These are phyloP conservation scores for Colletotrichum destructivum DNA, from an alignment of 2,329 filamentous ascomycete species.

Conservation along the genomic window DNA sequence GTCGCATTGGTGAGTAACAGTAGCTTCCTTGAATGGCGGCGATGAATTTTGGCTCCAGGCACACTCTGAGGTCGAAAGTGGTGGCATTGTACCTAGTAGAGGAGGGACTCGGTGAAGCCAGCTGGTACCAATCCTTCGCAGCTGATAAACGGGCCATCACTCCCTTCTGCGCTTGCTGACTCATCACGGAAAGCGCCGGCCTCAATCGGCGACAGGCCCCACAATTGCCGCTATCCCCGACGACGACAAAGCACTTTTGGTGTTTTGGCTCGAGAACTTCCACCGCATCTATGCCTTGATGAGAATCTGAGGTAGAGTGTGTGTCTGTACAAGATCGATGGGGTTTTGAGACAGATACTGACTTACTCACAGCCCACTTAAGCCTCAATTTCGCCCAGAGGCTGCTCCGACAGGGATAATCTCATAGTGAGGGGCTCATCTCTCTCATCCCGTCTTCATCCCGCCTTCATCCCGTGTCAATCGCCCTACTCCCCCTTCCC, in stretches of 20 bases:
- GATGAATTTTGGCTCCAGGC: background rate
- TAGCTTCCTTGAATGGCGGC: no score
- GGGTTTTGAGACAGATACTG: background rate
- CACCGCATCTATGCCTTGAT: slow-evolving; percentile 1
- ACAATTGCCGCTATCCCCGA: slow-evolving; percentile 24
- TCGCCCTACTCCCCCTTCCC: background rate
- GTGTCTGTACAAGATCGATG: no score
- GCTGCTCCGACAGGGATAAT: slow-evolving; percentile 21
- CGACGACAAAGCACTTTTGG: slow-evolving; percentile 14
- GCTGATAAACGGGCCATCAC: background rate
- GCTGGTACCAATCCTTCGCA: background rate
- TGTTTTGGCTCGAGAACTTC: slow-evolving; percentile 35
- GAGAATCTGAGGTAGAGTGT: background rate
- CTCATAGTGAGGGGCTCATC: slow-evolving; percentile 27
- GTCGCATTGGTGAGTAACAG: background rate
- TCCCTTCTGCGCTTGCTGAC: background rate
- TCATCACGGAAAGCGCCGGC: background rate
- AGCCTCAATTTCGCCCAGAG: background rate
- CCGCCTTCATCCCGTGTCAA: slow-evolving; percentile 26
- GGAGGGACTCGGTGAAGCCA: background rate
- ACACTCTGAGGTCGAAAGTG: background rate
- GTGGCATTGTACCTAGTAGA: no score
- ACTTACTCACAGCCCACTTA: background rate
- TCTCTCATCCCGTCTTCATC: background rate
- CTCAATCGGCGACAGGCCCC: slow-evolving; percentile 15